phyloP scores from a whole-genome alignment of 1,139 yeast genomes.

The Debaryomyces robertsiae region DNA sequence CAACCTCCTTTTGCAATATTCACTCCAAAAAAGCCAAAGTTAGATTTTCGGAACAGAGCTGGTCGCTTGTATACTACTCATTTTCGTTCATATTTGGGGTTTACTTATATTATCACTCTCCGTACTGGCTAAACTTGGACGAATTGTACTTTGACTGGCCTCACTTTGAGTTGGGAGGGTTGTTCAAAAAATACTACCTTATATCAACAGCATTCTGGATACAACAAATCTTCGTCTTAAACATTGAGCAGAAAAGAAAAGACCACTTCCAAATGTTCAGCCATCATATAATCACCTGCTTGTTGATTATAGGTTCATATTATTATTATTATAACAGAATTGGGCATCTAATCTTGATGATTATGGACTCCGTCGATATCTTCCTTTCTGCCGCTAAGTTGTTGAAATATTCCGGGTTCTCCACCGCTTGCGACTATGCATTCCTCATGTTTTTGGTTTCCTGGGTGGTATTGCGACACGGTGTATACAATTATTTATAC shows the following conservation, averaged over 20 bases:
- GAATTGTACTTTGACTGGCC: conserved; percentile 78
- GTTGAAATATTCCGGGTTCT: conserved; percentile 69
- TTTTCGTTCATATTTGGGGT: conserved; percentile 60
- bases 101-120: conserved; percentile 56
- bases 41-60: conserved; percentile 86
- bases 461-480: conserved; percentile 78
- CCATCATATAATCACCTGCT: conserved; percentile 81
- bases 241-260: conserved; percentile 77
- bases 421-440: conserved; percentile 62
- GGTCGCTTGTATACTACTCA: conserved; percentile 69
- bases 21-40: conserved; percentile 52
- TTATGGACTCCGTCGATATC: conserved; percentile 86
- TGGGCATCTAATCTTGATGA: conserved; percentile 74
- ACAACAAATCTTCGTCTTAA: conserved; percentile 74
- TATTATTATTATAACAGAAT: conserved; percentile 70
- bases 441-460: conserved; percentile 66
- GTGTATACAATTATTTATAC: conserved; percentile 67
- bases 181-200: conserved; percentile 72
- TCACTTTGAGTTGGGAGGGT: conserved; percentile 50
- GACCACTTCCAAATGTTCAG: conserved; percentile 86
- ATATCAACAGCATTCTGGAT: conserved; percentile 76
- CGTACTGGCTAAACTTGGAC: conserved; percentile 61
- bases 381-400: conserved; percentile 73
- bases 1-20: conserved; percentile 48
- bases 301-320: conserved; percentile 72